Evolutionary conservation across 352 stramenopile genomes (phyloP).

Genomic region (Plasmopara viticola): DNA sequence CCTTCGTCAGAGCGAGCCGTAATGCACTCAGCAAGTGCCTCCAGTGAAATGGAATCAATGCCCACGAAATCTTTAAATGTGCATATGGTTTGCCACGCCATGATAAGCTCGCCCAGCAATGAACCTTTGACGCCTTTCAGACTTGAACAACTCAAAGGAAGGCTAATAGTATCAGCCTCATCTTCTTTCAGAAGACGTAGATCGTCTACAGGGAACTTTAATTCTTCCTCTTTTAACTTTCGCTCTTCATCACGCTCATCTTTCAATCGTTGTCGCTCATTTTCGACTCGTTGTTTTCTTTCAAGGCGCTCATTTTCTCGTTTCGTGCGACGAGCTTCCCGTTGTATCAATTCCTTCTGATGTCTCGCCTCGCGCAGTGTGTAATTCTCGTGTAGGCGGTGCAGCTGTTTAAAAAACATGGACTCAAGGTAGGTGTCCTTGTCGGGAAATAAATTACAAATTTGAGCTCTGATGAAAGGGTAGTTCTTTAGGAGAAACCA

Average conservation of each 20-base stretch:
- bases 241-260: constrained; percentile 59
- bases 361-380: constrained; percentile 47
- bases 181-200: constrained; percentile 46
- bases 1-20: constrained; percentile 35
- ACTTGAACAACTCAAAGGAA: constrained; percentile 33
- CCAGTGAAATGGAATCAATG: constrained; percentile 54
- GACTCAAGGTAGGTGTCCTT: constrained; percentile 73
- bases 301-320: constrained; percentile 53
- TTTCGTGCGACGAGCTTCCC: constrained; percentile 52
- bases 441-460: constrained; percentile 66
- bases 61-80: constrained; percentile 69
- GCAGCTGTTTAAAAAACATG: constrained; percentile 83
- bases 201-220: constrained; percentile 71
- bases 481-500: constrained; percentile 85
- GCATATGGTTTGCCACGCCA: constrained; percentile 70
- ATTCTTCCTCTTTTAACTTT: constrained; percentile 51
- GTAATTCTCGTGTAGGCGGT: constrained; percentile 64
- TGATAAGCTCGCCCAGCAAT: constrained; percentile 69
- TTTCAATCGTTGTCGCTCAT: constrained; percentile 39
- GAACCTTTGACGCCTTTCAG: constrained; percentile 49
- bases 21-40: constrained; percentile 51
- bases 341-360: constrained; percentile 49
- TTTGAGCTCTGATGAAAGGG: constrained; percentile 72
- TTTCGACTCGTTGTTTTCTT: constrained; percentile 37
- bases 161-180: constrained; percentile 18